phyloP scores from a whole-genome alignment of 2,329 filamentous ascomycete species.

The Colletotrichum shisoi region DNA sequence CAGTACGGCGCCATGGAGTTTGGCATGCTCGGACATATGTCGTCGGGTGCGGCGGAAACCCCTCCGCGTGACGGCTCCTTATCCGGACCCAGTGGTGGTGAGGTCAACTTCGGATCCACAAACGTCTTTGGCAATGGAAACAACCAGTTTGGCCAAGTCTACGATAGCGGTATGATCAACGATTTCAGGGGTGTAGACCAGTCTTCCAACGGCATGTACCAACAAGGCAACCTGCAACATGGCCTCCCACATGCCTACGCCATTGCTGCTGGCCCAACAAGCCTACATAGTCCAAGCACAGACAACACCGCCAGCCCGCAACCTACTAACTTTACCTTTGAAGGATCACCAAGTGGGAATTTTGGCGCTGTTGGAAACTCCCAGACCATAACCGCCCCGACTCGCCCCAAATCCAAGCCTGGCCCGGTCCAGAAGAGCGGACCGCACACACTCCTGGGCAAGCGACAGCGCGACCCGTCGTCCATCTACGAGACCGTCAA shows the following conservation, averaged over 20 bases:
- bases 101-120: constrained; percentile 53
- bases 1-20: constrained; percentile 96
- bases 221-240: constrained; percentile 67
- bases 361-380: constrained; percentile 37
- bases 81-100: constrained; percentile 50
- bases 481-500: constrained; percentile 88
- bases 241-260: constrained; percentile 71
- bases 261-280: constrained; percentile 68
- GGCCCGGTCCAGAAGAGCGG: constrained; percentile 52
- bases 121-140: constrained; percentile 63
- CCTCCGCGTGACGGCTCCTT: constrained; percentile 70
- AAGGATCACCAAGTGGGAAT: constrained; percentile 58
- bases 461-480: constrained; percentile 75
- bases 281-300: constrained; percentile 70
- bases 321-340: constrained; percentile 61
- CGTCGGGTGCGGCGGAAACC: constrained; percentile 84
- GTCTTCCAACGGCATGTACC: constrained; percentile 57
- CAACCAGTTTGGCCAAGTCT: constrained; percentile 59
- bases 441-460: constrained; percentile 63
- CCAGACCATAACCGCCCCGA: constrained; percentile 44
- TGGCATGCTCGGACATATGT: constrained; percentile 95
- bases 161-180: constrained; percentile 60
- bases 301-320: constrained; percentile 69
- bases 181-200: constrained; percentile 64
- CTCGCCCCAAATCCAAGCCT: constrained; percentile 56